Conservation (phyloP, 352 stramenopile species). For the Globisporangium ultimum region DNA sequence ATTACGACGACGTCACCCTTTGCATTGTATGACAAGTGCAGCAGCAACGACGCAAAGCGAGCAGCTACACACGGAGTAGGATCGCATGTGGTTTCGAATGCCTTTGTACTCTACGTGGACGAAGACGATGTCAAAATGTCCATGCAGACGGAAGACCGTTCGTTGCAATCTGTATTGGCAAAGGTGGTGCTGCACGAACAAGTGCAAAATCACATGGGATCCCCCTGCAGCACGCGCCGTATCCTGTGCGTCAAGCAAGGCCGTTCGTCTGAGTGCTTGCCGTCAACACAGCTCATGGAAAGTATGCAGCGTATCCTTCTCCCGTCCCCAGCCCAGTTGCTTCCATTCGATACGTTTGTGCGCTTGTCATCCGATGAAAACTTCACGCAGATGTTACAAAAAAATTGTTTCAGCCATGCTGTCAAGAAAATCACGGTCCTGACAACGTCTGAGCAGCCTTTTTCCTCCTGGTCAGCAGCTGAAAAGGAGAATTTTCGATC, state of each 20-base stretch:
- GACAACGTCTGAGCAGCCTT: conserved; percentile 18
- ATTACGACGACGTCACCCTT: conserved; percentile 33
- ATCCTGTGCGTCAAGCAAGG: conserved; percentile 24
- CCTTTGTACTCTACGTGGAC: conserved; percentile 34
- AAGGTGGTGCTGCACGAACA: conserved; percentile 24
- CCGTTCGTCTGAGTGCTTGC: conserved; percentile 5
- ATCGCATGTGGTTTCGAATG: conserved; percentile 2
- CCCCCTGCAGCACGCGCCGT: conserved; percentile 14
- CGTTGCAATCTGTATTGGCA: conserved; percentile 1
- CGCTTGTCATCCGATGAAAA: background rate
- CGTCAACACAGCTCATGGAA: conserved; percentile 16
- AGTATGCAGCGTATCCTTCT: conserved; percentile 15
- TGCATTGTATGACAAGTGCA: conserved; percentile 10
- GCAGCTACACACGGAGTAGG: too few relatives aligned
- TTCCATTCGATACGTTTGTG: conserved; percentile 26
- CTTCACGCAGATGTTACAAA: conserved; percentile 4
- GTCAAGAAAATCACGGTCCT: conserved; percentile 24
- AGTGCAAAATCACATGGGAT: conserved; percentile 24
- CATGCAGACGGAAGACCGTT: background rate
- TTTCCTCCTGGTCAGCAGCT: background rate
- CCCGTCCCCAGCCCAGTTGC: background rate
- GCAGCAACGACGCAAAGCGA: background rate
- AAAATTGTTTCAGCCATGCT: background rate
- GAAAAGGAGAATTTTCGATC: background rate
- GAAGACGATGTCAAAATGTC: conserved; percentile 16